These are phyloP conservation scores for Wallacemonas sp. DNA, from an alignment of 208 protist species.

Conservation along the genomic window DNA sequence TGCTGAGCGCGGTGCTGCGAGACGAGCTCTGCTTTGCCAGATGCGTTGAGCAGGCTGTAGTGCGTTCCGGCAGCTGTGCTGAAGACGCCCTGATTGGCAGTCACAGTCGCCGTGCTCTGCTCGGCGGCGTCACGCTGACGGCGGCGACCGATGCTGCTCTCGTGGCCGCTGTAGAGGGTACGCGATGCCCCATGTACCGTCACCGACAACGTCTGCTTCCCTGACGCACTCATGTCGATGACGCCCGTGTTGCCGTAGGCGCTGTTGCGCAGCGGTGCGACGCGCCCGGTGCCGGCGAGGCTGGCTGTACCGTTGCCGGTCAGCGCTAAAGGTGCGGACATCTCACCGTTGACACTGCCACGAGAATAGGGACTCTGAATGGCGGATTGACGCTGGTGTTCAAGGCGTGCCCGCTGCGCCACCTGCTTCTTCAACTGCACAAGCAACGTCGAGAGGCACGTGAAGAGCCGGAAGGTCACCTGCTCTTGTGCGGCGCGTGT, in stretches of 20 bases:
- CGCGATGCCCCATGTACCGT: too few relatives aligned
- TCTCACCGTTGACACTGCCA: not conserved
- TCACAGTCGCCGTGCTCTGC: not conserved
- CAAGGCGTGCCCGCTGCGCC: not conserved
- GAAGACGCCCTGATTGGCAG: not conserved
- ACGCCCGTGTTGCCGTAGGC: not conserved
- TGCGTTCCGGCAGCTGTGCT: not conserved
- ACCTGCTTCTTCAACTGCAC: slow-evolving; percentile 40
- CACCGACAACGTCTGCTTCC: too few relatives aligned
- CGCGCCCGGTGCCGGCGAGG: not conserved
- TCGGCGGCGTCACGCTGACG: not conserved
- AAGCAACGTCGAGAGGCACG: slow-evolving; percentile 63
- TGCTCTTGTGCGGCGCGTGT: slow-evolving; percentile 82
- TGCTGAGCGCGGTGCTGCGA: not conserved
- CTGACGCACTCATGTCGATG: not conserved
- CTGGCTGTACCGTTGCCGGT: not conserved
- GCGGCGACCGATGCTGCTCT: not conserved
- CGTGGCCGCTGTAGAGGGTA: too few relatives aligned
- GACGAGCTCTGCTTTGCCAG: not conserved
- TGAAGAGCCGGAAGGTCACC: slow-evolving; percentile 50
- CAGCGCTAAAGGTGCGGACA: not conserved
- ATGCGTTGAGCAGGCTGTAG: slow-evolving; percentile 2
- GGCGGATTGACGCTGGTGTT: too few relatives aligned
- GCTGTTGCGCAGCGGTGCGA: not conserved
- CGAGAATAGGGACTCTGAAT: too few relatives aligned